Conservation (phyloP, 208 protist genomes). For the Plasmodiophora brassicae region DNA sequence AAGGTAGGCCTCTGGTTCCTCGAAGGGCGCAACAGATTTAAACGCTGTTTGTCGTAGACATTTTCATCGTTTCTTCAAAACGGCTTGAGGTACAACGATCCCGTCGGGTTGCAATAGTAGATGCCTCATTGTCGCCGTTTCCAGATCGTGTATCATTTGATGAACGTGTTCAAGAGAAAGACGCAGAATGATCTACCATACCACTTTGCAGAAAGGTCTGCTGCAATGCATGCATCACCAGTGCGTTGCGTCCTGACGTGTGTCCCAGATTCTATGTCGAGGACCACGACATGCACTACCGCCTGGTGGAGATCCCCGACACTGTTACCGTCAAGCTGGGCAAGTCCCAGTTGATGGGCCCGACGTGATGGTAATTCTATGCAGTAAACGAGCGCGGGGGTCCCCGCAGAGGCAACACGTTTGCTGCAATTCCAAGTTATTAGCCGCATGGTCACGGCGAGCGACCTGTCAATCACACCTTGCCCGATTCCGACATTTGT, state of each 20-base stretch:
- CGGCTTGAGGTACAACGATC: not conserved
- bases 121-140: not conserved
- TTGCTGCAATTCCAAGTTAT: no score
- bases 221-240: not conserved
- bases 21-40: not conserved
- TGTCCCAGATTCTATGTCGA: conserved; percentile 17
- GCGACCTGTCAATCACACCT: no score
- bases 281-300: conserved; percentile 19
- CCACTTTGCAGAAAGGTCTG: conserved; percentile 10
- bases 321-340: not conserved
- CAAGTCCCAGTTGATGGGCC: not conserved
- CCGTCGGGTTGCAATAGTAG: not conserved
- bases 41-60: not conserved
- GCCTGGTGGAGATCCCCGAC: not conserved
- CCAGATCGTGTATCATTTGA: conserved; percentile 1
- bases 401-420: no score
- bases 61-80: conserved; percentile 6
- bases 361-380: conserved; percentile 3
- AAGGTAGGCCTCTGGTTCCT: not conserved
- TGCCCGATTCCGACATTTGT: no score
- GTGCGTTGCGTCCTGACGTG: not conserved
- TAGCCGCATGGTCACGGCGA: no score
- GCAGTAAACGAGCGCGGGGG: no score
- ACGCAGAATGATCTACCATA: not conserved
- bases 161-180: conserved; percentile 28